These are phyloP conservation scores for Vigna trinervia DNA, from an alignment of 306 rosid genomes.

Conservation along the genomic window DNA sequence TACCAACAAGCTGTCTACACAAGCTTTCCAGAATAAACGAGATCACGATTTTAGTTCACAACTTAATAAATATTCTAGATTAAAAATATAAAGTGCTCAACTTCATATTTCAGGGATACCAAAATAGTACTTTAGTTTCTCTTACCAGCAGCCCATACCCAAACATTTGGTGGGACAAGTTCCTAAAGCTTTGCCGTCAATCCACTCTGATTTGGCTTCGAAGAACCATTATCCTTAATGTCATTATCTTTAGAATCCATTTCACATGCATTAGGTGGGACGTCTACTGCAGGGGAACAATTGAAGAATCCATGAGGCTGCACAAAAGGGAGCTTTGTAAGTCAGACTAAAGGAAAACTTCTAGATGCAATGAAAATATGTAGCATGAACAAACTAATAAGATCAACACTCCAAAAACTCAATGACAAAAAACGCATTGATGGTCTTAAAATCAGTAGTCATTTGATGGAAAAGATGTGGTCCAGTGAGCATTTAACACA, in stretches of 20 bases:
- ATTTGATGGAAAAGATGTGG: slow-evolving; percentile 5
- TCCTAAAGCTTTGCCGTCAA: slow-evolving; percentile 63
- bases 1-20: background rate
- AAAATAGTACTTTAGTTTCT: background rate
- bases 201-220: slow-evolving; percentile 54
- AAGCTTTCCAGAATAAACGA: slow-evolving; percentile 7
- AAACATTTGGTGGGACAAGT: background rate
- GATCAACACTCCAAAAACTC: background rate
- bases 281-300: slow-evolving; percentile 85
- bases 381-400: background rate
- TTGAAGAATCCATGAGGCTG: slow-evolving; percentile 99
- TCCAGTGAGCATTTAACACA: background rate
- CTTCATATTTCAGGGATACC: slow-evolving; percentile 20
- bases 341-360: slow-evolving; percentile 35
- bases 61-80: background rate
- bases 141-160: background rate
- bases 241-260: slow-evolving; percentile 64
- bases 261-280: slow-evolving; percentile 73
- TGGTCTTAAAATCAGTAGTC: slow-evolving; percentile 7
- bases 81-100: slow-evolving; percentile 13
- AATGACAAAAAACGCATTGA: background rate
- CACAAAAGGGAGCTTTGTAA: slow-evolving; percentile 50
- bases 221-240: slow-evolving; percentile 50
- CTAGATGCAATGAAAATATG: slow-evolving; percentile 5
- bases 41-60: background rate